Base-by-base conservation (phyloP, 176 grass and related monocot species). In the Oryza punctata region DNA sequence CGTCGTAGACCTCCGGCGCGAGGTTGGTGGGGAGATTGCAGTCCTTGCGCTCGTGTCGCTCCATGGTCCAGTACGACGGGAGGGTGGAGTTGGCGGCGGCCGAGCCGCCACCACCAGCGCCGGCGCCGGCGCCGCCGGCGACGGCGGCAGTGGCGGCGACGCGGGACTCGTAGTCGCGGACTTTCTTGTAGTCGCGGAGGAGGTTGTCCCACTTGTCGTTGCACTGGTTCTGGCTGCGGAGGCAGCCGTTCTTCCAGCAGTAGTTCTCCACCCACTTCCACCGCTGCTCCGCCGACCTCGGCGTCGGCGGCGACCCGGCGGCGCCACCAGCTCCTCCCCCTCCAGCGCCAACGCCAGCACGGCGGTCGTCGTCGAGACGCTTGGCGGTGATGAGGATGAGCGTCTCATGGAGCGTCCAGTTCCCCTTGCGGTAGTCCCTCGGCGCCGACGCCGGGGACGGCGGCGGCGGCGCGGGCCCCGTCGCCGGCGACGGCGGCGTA, bases 121-220 rank as follows among this genome's bases (percentile, higher is more conserved):
- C 37, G 24, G 13, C 80, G 38, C 7, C 3, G 6, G 2, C 6
- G 30, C 19, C 23, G 25, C 12, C 37, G 24, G 13, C 80, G 38
- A 7, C 3, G 6, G 2, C 6, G 30, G 35, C 32, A 10, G 24
- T 1, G 13, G 82, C 8, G 21, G 73, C 13, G 52, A 71, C 24
- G 73, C 93, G 91, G 86, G 86, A 32, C 83, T 99, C 93, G 77
- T 96, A 89, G 89, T 95, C 97, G 28, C 89, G 93, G 77, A 99
- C 93, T 84, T 99, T 99, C 90, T 99, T 99, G 87, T 99, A 99
- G 91, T 99, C 97, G 52, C 97, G 93, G 78, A 99, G 90, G 60
- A 99, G 97, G 80, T 99, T 99, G 88, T 99, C 97, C 97, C 97
- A 99, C 82, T 96, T 99, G 85, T 99, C 97, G 88, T 99, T 99